A percentile compares a stretch with the other conserved stretches of the same genome.
Evolutionary conservation across 2,329 filamentous ascomycete genomes (phyloP).

Genomic region (Colletotrichum salicis): DNA sequence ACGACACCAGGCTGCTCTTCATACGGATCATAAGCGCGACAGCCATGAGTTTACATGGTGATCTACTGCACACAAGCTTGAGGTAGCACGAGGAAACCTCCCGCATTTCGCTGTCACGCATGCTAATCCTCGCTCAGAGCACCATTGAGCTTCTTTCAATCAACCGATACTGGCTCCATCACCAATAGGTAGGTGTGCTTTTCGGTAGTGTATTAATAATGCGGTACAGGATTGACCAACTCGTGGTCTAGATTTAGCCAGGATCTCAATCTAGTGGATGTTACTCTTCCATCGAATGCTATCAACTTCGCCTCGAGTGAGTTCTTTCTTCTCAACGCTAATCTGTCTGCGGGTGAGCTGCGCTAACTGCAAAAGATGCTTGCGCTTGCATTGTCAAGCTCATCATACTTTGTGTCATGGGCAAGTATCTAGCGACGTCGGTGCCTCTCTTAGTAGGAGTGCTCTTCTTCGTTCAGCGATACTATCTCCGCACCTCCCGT

Average conservation of each 20-base stretch:
- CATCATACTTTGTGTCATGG: slow-evolving; percentile 8
- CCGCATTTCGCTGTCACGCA: background rate
- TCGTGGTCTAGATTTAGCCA: background rate
- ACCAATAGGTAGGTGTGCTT: background rate
- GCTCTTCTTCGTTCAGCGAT: slow-evolving; percentile 39
- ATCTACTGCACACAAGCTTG: slow-evolving; percentile 2
- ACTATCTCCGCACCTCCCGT: slow-evolving; percentile 45
- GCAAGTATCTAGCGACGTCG: slow-evolving; percentile 40
- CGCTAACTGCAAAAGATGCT: background rate
- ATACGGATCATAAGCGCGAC: slow-evolving; percentile 15
- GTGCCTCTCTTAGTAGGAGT: slow-evolving; percentile 39
- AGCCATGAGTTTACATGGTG: slow-evolving; percentile 1
- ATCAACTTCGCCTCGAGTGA: slow-evolving; percentile 1
- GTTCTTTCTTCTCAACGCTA: background rate
- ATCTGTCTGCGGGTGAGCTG: background rate
- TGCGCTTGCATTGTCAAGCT: slow-evolving; percentile 9
- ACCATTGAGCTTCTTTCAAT: slow-evolving; percentile 10
- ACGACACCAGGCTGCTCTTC: slow-evolving; percentile 4
- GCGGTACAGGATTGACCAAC: background rate
- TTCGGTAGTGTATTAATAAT: background rate
- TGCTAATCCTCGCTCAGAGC: background rate
- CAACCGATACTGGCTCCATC: slow-evolving; percentile 3
- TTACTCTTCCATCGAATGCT: background rate
- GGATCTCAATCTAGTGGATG: slow-evolving; percentile 9
- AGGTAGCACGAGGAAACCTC: background rate